Evolutionary conservation across 371 early-diverging fungal genomes (phyloP).

Genomic region (Mortierella sp.): DNA sequence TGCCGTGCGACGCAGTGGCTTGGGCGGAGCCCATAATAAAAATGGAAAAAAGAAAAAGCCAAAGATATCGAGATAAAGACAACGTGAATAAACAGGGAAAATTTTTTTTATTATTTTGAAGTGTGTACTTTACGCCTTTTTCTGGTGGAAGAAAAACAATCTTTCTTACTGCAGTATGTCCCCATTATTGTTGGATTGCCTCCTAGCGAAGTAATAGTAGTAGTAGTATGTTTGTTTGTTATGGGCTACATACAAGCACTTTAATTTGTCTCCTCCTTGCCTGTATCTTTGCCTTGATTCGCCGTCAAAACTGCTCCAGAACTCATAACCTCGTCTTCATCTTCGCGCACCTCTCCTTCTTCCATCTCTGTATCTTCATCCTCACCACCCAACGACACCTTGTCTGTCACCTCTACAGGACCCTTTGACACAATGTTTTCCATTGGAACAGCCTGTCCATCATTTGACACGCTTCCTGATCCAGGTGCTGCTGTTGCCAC

Average conservation of each 20-base stretch:
- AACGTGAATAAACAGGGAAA: too few relatives aligned
- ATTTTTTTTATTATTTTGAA: not conserved
- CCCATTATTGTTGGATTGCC: too few relatives aligned
- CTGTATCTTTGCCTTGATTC: not conserved
- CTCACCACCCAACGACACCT: not conserved
- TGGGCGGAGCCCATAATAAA: too few relatives aligned
- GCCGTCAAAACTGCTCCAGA: conserved; percentile 36
- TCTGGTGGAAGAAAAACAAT: too few relatives aligned
- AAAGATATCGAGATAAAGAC: too few relatives aligned
- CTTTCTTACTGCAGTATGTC: too few relatives aligned
- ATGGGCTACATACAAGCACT: too few relatives aligned
- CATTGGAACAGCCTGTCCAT: not conserved
- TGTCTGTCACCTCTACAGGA: not conserved
- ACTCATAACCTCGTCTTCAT: conserved; percentile 50
- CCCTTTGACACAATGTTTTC: not conserved
- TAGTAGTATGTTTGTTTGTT: too few relatives aligned
- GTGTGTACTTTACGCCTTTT: too few relatives aligned
- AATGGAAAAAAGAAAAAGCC: too few relatives aligned
- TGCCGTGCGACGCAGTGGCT: not conserved
- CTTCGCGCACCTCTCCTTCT: conserved; percentile 47
- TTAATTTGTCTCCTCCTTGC: conserved; percentile 10
- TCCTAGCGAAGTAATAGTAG: too few relatives aligned
- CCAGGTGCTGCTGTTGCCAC: not conserved
- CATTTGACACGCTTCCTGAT: not conserved
- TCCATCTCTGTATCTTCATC: conserved; percentile 50